These are phyloP conservation scores for Pseudonitzschia delicatissima DNA, from an alignment of 108 stramenopile species.

Conservation along the genomic window DNA sequence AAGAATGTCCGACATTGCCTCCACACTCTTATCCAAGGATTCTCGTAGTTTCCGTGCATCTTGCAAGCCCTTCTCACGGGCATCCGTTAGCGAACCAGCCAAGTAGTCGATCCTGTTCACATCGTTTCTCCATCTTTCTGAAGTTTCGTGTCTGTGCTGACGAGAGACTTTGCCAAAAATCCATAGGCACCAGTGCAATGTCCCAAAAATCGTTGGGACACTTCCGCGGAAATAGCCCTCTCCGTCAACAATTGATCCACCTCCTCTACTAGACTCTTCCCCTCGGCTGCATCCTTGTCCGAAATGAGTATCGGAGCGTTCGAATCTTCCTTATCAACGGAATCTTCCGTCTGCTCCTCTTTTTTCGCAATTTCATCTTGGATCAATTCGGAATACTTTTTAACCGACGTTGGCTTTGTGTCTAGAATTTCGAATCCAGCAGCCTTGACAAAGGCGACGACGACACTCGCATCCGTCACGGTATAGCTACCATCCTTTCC, in stretches of 20 bases:
- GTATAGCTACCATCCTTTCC: conserved; percentile 60
- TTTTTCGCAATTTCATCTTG: conserved; percentile 18
- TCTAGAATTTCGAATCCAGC: conserved; percentile 76
- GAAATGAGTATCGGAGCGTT: background rate
- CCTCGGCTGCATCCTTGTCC: conserved; percentile 14
- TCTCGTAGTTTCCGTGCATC: conserved; percentile 86
- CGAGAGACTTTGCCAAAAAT: conserved; percentile 62
- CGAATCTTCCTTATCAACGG: background rate
- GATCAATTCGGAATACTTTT: conserved; percentile 24
- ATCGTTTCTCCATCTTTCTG: conserved; percentile 81
- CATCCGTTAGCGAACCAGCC: conserved; percentile 84
- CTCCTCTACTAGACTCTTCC: conserved; percentile 3
- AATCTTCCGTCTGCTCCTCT: conserved; percentile 10
- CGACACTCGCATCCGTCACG: conserved; percentile 74
- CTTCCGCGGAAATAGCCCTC: conserved; percentile 37
- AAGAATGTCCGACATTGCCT: conserved; percentile 72
- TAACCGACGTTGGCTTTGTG: conserved; percentile 42
- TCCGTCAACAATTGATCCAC: conserved; percentile 18
- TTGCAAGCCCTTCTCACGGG: conserved; percentile 82
- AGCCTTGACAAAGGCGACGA: conserved; percentile 76
- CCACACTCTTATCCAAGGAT: conserved; percentile 71
- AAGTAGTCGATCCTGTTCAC: conserved; percentile 85
- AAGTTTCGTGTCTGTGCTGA: conserved; percentile 73
- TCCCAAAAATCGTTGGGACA: conserved; percentile 30
- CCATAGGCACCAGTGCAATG: conserved; percentile 74